Evolutionary conservation across 2,329 filamentous ascomycete genomes (phyloP).

Genomic region (Kalmusia sp.): DNA sequence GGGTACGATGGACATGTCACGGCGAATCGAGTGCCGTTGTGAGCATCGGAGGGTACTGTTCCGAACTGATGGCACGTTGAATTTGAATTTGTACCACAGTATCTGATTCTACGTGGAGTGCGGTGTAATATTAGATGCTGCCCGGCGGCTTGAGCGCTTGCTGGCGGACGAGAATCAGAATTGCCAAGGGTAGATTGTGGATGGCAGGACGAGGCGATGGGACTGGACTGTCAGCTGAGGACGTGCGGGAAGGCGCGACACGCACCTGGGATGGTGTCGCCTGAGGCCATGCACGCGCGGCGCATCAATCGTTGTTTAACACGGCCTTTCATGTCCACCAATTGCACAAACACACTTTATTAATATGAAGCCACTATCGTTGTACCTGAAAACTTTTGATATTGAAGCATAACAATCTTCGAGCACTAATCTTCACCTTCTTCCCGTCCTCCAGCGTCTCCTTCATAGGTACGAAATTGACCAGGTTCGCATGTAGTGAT

Average conservation of each 20-base stretch:
- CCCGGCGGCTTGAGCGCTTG: background rate
- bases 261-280: background rate
- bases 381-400: constrained; percentile 21
- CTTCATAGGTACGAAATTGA: constrained; percentile 26
- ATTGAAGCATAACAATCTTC: constrained; percentile 7
- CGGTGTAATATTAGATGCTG: background rate
- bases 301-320: background rate
- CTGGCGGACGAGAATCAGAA: background rate
- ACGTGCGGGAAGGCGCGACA: background rate
- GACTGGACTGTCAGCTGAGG: background rate
- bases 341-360: no score
- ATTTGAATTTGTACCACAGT: no score
- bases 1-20: background rate
- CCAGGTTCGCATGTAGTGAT: background rate
- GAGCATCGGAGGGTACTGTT: background rate
- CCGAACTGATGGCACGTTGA: no score
- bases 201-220: background rate
- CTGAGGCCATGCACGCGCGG: background rate
- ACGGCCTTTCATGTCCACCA: background rate
- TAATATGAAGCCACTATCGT: no score
- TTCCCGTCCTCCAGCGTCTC: constrained; percentile 20
- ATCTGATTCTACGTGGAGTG: background rate
- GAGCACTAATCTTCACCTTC: background rate
- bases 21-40: background rate
- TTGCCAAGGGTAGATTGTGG: background rate